Evolutionary conservation across 148 eudicot genomes (phyloP).

Genomic region (Vaccinium corymbosum): DNA sequence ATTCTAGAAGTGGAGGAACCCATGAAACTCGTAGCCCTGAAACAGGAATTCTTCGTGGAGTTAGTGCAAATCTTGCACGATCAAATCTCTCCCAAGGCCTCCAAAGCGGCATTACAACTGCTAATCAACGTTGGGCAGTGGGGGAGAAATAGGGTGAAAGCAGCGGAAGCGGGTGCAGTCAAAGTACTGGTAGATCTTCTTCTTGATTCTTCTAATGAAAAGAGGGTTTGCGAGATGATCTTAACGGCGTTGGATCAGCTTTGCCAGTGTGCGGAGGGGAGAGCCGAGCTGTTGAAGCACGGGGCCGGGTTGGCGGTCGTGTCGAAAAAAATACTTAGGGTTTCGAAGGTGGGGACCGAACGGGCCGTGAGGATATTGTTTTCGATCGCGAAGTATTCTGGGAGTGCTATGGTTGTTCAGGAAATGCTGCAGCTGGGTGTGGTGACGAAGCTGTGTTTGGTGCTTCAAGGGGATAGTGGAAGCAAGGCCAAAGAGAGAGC

Average conservation of each 20-base stretch:
- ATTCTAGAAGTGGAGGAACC: slow-evolving; percentile 42
- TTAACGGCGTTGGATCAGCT: slow-evolving; percentile 42
- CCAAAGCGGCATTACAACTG: slow-evolving; percentile 41
- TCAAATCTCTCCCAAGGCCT: slow-evolving; percentile 42
- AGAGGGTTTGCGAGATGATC: slow-evolving; percentile 47
- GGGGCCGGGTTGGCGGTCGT: slow-evolving; percentile 65
- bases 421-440: slow-evolving; percentile 77
- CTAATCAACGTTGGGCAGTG: slow-evolving; percentile 39
- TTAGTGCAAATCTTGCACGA: slow-evolving; percentile 40
- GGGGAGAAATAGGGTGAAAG: slow-evolving; percentile 56
- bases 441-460: slow-evolving; percentile 62
- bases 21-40: slow-evolving; percentile 21
- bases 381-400: slow-evolving; percentile 42
- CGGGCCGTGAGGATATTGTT: slow-evolving; percentile 50
- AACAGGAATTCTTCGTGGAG: slow-evolving; percentile 34
- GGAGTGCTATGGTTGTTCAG: slow-evolving; percentile 27
- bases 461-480: slow-evolving; percentile 65
- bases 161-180: slow-evolving; percentile 42
- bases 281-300: slow-evolving; percentile 57
- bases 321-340: slow-evolving; percentile 68
- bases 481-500: slow-evolving; percentile 59
- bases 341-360: slow-evolving; percentile 55
- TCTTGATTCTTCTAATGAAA: slow-evolving; percentile 26
- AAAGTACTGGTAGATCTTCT: slow-evolving; percentile 40
- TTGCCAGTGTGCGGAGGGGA: slow-evolving; percentile 70